Evolutionary conservation across 2,329 filamentous ascomycete genomes (phyloP), one percentile per base, ranked within the genome.

Genomic region (Tetracladium maxilliforme): DNA sequence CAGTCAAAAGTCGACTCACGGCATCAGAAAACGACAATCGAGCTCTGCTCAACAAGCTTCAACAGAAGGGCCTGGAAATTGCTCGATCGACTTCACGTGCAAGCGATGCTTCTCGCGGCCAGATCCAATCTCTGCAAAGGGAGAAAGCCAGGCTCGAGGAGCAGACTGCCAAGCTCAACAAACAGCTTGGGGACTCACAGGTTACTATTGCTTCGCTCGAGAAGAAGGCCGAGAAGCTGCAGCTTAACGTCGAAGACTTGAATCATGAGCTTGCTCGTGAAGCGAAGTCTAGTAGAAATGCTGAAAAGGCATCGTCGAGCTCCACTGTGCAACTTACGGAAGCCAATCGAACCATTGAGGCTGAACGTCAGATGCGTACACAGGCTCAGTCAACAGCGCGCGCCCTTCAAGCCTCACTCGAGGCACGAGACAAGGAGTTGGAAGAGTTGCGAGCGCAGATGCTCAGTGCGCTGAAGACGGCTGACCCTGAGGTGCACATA

Each of bases 1-100:
- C 87, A 2, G 70, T 94, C 37, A 92, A 90, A 48, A 86, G 86
- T 31, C 76, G 87, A 13, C 60, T 98, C 20, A 67, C 77, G 6
- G 90, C 87, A 14, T 95, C 87, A 0, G 87, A 98, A 47, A 94
- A 95, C 40, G 87, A 95, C 52, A 95, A 95, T 42, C 76, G 83
- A 25, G 77, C 84, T 5, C 59, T 98, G n/a, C 64, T 95, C 36
- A 95, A 94, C 56, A 95, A 95, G 51, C 64, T 98, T 11, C 87
- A 95, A 42, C 87, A 95, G 43, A 95, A 95, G 58, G 90, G 92
- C 16, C 65, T 98, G 6, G 87, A 98, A 44, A 92, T 98, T 47
- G 87, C 87, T 20, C 71, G 90, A 22, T 90, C 87, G 1, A 82
- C 71, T 31, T 92, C 86, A 5, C 76, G 77, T 30, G 87, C 80